These are phyloP conservation scores for Scenedesmus sp. DNA, from an alignment of 163 green algal species.

Conservation along the genomic window DNA sequence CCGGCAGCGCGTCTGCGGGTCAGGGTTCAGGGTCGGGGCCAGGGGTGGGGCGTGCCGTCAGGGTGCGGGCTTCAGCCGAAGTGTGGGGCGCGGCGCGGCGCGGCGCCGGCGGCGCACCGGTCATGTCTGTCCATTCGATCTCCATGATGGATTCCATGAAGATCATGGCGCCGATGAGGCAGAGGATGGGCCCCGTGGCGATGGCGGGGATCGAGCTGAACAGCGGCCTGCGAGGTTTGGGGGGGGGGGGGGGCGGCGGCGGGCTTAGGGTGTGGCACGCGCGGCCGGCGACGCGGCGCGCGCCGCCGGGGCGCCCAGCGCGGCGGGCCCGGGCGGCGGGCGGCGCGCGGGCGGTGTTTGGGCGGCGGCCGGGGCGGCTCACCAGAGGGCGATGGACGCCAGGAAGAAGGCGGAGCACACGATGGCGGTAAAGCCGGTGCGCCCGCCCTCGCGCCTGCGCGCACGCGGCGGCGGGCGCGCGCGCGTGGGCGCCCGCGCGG, in stretches of 20 bases:
- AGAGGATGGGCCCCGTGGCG: constrained; percentile 55
- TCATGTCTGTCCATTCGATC: constrained; percentile 38
- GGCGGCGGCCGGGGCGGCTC: no score
- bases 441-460: constrained; percentile 58
- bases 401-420: constrained; percentile 61
- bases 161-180: constrained; percentile 54
- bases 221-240: constrained; percentile 45
- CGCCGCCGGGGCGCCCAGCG: neutral
- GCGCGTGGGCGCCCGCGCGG: no score
- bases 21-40: constrained; percentile 32
- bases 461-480: no score
- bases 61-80: neutral
- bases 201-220: constrained; percentile 59
- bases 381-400: constrained; percentile 35
- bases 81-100: no score
- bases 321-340: no score
- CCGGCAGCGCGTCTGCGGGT: no score
- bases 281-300: neutral
- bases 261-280: neutral
- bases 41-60: neutral
- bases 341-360: no score
- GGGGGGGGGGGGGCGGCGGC: no score
- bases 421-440: constrained; percentile 59
- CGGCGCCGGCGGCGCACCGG: constrained; percentile 35
- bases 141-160: constrained; percentile 57